Evolutionary conservation across 2,329 filamentous ascomycete genomes (phyloP).

Genomic region (Arthrocladium fulminans): DNA sequence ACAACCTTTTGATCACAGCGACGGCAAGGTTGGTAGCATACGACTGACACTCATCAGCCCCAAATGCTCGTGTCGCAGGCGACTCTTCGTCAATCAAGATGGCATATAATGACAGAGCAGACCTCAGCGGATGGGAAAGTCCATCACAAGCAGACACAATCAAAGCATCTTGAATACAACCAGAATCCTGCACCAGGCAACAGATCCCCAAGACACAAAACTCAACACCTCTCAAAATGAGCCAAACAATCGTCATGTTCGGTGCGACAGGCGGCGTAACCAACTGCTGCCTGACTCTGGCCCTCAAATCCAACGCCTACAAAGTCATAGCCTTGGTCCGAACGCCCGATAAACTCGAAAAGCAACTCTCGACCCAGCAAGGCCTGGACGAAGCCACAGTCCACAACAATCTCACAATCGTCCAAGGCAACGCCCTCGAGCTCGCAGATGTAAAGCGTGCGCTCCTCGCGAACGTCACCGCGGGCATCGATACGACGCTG

Average conservation of each 20-base stretch:
- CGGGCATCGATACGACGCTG: conserved; percentile 12
- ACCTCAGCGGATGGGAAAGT: neutral
- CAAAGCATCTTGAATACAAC: neutral
- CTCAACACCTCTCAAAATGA: conserved; percentile 1
- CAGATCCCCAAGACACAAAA: neutral
- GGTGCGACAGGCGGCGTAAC: conserved; percentile 45
- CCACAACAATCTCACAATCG: conserved; percentile 37
- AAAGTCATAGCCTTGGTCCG: conserved; percentile 41
- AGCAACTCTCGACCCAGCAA: conserved; percentile 32
- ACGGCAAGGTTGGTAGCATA: neutral
- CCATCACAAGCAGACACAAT: neutral
- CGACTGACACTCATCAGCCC: neutral
- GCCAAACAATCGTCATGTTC: conserved; percentile 40
- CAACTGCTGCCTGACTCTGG: conserved; percentile 34
- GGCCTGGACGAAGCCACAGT: conserved; percentile 30
- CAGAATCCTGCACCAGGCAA: neutral
- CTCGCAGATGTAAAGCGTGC: conserved; percentile 32
- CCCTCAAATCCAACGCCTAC: conserved; percentile 38
- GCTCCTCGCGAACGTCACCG: conserved; percentile 25
- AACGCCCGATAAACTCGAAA: conserved; percentile 41
- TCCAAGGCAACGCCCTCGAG: conserved; percentile 41
- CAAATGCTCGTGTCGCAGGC: neutral
- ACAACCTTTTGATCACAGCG: too few species aligned
- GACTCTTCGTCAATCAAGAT: neutral
- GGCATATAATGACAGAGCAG: neutral